Conservation (phyloP, 345 rosid species). For the Gossypium bickii region DNA sequence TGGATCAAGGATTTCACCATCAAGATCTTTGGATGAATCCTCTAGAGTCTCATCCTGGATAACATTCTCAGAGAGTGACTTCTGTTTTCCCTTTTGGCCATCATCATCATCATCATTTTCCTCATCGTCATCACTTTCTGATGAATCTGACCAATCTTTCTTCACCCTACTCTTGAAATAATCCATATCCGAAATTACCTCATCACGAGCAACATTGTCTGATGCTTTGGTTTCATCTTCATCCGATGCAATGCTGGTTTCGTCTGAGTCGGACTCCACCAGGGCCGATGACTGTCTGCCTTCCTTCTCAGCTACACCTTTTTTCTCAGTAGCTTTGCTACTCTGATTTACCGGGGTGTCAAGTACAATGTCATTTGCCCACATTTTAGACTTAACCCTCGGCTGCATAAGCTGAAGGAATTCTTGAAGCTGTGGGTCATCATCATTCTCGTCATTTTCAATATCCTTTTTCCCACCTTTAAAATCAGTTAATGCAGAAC, state of each 20-base stretch:
- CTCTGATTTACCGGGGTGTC: conserved; percentile 27
- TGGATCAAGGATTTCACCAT: conserved; percentile 35
- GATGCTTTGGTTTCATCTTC: conserved; percentile 27
- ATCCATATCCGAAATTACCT: conserved; percentile 69
- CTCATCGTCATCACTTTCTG: conserved; percentile 30
- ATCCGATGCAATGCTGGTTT: conserved; percentile 22
- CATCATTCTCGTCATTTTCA: conserved; percentile 30
- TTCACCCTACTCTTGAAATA: conserved; percentile 85
- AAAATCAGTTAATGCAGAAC: conserved; percentile 6
- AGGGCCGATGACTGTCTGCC: conserved; percentile 20
- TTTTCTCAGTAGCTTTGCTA: conserved; percentile 21
- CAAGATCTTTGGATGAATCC: conserved; percentile 28
- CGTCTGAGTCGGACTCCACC: conserved; percentile 22
- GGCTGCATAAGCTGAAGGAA: conserved; percentile 86
- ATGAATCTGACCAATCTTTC: conserved; percentile 70
- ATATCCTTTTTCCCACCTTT: conserved; percentile 32
- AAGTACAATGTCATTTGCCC: conserved; percentile 64
- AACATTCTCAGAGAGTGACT: conserved; percentile 15
- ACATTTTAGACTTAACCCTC: conserved; percentile 61
- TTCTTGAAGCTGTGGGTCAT: conserved; percentile 54
- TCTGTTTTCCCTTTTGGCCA: conserved; percentile 13
- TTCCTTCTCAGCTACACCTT: conserved; percentile 28
- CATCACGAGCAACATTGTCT: conserved; percentile 33
- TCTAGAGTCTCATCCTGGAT: conserved; percentile 28
- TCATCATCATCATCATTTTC: conserved; percentile 18